These are phyloP conservation scores for Sclerotinia trifoliorum DNA, from an alignment of 2,329 filamentous ascomycete species.

Conservation along the genomic window DNA sequence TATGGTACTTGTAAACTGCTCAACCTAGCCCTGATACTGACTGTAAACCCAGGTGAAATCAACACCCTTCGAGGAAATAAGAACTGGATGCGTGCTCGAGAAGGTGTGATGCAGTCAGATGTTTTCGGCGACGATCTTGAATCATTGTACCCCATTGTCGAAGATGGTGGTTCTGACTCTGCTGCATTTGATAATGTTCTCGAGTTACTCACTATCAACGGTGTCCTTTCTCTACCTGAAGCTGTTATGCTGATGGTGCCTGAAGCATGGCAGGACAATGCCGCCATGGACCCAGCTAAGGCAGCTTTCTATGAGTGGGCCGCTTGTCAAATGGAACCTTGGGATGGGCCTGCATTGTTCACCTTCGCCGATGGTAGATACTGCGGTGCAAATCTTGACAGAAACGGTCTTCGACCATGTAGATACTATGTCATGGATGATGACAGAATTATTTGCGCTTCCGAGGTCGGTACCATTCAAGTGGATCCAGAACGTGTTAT, in stretches of 20 bases:
- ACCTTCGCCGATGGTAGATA: conserved; percentile 96
- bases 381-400: conserved; percentile 94
- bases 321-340: conserved; percentile 97
- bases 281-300: conserved; percentile 88
- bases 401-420: conserved; percentile 92
- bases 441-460: conserved; percentile 95
- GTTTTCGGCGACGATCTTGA: conserved; percentile 92
- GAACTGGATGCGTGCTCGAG: conserved; percentile 98
- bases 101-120: conserved; percentile 90
- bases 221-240: conserved; percentile 89
- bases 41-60: conserved; percentile 64
- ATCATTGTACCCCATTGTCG: conserved; percentile 86
- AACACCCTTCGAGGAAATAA: conserved; percentile 97
- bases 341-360: conserved; percentile 95
- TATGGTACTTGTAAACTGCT: conserved; percentile 41
- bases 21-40: conserved; percentile 36
- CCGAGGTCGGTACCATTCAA: conserved; percentile 89
- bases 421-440: conserved; percentile 97
- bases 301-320: conserved; percentile 98
- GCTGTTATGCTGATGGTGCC: conserved; percentile 99
- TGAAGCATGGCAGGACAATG: conserved; percentile 95
- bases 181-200: conserved; percentile 97
- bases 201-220: conserved; percentile 91
- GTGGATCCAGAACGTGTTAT: conserved; percentile 88
- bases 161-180: conserved; percentile 94